Evolutionary conservation across 2,329 filamentous ascomycete species (phyloP).

Genomic region (Aspergillus niger): DNA sequence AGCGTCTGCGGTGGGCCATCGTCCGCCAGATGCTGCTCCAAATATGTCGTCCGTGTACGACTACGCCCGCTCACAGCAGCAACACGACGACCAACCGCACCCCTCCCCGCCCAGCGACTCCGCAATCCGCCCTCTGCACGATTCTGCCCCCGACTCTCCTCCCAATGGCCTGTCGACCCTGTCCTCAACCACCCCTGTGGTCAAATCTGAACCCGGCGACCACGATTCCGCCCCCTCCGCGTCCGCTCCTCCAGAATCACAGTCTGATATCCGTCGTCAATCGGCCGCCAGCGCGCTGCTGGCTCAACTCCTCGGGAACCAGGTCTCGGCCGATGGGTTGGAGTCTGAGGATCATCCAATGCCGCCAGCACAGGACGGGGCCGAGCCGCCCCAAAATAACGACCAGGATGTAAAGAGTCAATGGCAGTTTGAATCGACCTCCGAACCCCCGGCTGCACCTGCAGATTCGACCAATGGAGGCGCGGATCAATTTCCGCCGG

Average conservation of each 20-base stretch:
- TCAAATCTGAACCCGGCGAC: conserved; percentile 37
- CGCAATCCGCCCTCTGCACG: conserved; percentile 42
- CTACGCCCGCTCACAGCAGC: conserved; percentile 34
- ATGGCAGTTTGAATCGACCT: conserved; percentile 16
- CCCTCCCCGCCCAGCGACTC: conserved; percentile 39
- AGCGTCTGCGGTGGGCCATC: conserved; percentile 50
- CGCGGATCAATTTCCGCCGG: conserved; percentile 15
- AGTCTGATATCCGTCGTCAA: conserved; percentile 41
- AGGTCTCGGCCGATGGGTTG: conserved; percentile 20
- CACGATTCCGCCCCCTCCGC: conserved; percentile 18
- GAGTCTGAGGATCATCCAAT: conserved; percentile 10
- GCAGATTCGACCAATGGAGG: conserved; percentile 13
- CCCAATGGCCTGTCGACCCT: conserved; percentile 33
- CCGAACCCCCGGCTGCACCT: conserved; percentile 10
- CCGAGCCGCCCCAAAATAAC: conserved; percentile 6
- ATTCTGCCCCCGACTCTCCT: conserved; percentile 34
- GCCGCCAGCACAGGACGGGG: conserved; percentile 10
- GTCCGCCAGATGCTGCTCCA: conserved; percentile 45
- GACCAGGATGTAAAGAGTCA: conserved; percentile 14
- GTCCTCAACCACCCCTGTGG: conserved; percentile 27
- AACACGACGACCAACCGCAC: conserved; percentile 20
- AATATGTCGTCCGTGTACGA: conserved; percentile 45
- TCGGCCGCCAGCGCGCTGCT: conserved; percentile 45
- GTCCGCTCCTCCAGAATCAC: conserved; percentile 26
- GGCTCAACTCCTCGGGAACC: conserved; percentile 44